phyloP scores from a whole-genome alignment of 2,329 filamentous ascomycete species.

The Fusarium stilboides region DNA sequence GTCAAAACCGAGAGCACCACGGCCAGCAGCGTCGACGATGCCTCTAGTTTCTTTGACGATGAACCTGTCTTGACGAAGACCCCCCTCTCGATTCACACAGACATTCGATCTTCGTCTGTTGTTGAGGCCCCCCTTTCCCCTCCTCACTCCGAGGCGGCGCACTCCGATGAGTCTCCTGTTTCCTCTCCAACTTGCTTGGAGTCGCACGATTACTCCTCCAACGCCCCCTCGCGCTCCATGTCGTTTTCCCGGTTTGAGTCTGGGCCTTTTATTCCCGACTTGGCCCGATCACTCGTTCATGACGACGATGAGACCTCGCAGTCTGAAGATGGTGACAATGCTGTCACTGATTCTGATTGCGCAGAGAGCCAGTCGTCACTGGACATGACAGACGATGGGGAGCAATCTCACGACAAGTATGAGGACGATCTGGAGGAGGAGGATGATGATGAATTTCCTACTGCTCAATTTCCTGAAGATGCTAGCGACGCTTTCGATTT shows the following conservation, averaged over 20 bases:
- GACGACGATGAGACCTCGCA: slow-evolving; percentile 63
- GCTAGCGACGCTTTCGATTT: slow-evolving; percentile 54
- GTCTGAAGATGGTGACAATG: slow-evolving; percentile 62
- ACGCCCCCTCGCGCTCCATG: slow-evolving; percentile 63
- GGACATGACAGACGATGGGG: slow-evolving; percentile 52
- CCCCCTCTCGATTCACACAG: slow-evolving; percentile 53
- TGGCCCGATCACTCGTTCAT: slow-evolving; percentile 51
- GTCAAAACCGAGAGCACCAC: slow-evolving; percentile 57
- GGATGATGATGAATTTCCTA: slow-evolving; percentile 53
- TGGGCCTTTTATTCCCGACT: slow-evolving; percentile 55
- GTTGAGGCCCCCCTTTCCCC: slow-evolving; percentile 54
- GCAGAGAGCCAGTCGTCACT: slow-evolving; percentile 58
- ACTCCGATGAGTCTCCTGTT: slow-evolving; percentile 59
- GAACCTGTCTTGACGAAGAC: slow-evolving; percentile 63
- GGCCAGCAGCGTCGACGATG: slow-evolving; percentile 58
- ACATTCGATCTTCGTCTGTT: slow-evolving; percentile 41
- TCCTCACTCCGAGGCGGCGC: slow-evolving; percentile 66
- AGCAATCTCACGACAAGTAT: slow-evolving; percentile 51
- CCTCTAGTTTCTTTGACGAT: slow-evolving; percentile 61
- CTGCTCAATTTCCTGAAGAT: slow-evolving; percentile 59
- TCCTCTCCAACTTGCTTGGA: slow-evolving; percentile 56
- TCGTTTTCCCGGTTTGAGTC: slow-evolving; percentile 69
- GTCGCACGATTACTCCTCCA: slow-evolving; percentile 54
- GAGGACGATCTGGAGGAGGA: slow-evolving; percentile 55
- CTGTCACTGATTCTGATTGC: slow-evolving; percentile 62